Conservation (phyloP, 192 early-diverging fungal species). For the Backusella australiensis region DNA sequence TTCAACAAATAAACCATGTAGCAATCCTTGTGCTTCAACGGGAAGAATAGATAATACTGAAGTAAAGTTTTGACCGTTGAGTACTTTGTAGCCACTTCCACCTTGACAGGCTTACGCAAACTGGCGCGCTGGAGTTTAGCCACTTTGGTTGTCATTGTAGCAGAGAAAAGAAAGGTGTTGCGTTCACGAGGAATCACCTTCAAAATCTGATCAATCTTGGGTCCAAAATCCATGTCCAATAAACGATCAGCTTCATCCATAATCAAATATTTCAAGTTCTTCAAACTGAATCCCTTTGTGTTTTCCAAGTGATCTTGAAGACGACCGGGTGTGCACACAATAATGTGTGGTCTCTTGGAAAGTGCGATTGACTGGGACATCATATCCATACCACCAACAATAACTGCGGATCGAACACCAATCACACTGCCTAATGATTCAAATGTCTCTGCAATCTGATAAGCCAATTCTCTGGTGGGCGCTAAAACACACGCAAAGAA, state of each 20-base stretch:
- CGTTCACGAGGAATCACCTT: conserved; percentile 90
- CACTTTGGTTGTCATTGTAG: conserved; percentile 98
- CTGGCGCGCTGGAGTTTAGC: conserved; percentile 93
- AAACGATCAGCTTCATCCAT: conserved; percentile 92
- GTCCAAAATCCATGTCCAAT: conserved; percentile 93
- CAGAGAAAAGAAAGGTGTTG: conserved; percentile 92
- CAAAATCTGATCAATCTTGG: conserved; percentile 94
- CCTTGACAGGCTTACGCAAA: conserved; percentile 87
- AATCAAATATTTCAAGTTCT: conserved; percentile 88
- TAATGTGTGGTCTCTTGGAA: conserved; percentile 91
- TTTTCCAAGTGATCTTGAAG: conserved; percentile 97
- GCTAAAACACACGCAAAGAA: conserved; percentile 96
- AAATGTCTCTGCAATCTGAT: conserved; percentile 92
- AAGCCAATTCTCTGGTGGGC: conserved; percentile 94
- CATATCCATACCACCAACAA: conserved; percentile 98
- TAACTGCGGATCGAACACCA: conserved; percentile 87
- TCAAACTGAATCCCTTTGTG: conserved; percentile 95
- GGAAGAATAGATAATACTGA: conserved; percentile 97
- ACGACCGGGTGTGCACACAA: conserved; percentile 95
- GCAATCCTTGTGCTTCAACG: conserved; percentile 92
- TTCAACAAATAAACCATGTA: conserved; percentile 93
- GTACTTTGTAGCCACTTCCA: conserved; percentile 96
- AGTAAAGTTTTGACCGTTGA: conserved; percentile 90
- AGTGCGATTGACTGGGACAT: conserved; percentile 93
- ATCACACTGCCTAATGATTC: conserved; percentile 88